Base-by-base conservation (phyloP, 2,329 filamentous ascomycete species). In the Colletotrichum sp. region DNA sequence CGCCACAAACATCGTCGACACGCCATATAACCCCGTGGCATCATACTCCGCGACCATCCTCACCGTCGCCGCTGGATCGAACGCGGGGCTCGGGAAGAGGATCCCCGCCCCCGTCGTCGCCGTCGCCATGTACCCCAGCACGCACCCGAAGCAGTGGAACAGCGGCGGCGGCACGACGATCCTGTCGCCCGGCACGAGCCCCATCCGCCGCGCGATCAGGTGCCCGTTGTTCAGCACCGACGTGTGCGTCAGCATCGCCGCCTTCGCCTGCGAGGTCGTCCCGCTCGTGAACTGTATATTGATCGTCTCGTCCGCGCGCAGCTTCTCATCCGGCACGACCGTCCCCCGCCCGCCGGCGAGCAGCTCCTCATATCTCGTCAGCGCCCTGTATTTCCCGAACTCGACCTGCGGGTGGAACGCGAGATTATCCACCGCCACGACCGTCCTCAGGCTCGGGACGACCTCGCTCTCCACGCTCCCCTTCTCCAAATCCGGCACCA, bases 201-300 rank as follows among this genome's bases (percentile, higher is more conserved):
- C 91, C 96, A 99, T 98, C 59, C 96, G 91, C 80, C 93, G 87
- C 0, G 95, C 97, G 79, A 99, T 98, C 71, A 96, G 92, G 32
- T 90, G 89, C 36, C 96, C 97, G 82, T 99, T 99, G 85, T 99
- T 99, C 77, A 99, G 89, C 78, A 99, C 96, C n/a, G 91, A 93
- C 5, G 89, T 90, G 85, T 99, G 96, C 1, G 92, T 93, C 36
- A 99, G 90, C 87, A 96, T 98, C 2, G 96, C 96, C 0, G 97
- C 97, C 86, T 99, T 99, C 26, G 96, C 96, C 81, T 91, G 89
- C 1, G 95, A 95, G 0, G 97, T 99, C 0, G 97, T 99, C n/a
- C 96, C 97, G 0, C 94, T 96, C 0, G 97, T 99, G 87, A 99
- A 99, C 84, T 99, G 96, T 78, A 99, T 98, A 82, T 98, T 99